Base-by-base conservation (phyloP, 164 flowering plant species). In the Berberis vulgaris region DNA sequence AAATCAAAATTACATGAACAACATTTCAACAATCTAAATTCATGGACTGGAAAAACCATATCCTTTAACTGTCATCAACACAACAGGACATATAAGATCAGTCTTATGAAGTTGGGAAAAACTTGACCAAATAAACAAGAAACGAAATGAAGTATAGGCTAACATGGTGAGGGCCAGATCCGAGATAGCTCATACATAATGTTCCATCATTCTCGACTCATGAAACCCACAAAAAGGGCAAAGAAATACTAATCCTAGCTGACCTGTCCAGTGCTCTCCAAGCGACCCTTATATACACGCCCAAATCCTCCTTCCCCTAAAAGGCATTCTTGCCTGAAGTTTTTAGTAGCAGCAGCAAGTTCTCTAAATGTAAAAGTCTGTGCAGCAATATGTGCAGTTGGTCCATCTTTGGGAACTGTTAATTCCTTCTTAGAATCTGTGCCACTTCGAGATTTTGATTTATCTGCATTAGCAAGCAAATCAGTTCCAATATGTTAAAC, bases 361-460 rank as follows among this genome's bases (percentile, higher is more conserved):
- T 87, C 94, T 47, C 84, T 71, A 64, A 87, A 89, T n/a, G 91
- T 81, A 81, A 89, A 89, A 43, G 87, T 86, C 59, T 86, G 89
- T 40, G 91, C 93, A 64, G 93, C 85, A 69, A 89, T 89, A 71
- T 86, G 73, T 8, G 86, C 70, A 5, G 82, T 77, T 62, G 81
- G 70, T 46, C 82, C 84, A 68, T 85, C 89, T 66, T 82, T 88
- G 42, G 84, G 71, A 73, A 79, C 65, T 7, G 70, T 5, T 11
- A 64, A 69, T 58, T 83, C 87, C 79, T 81, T 84, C 79, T 82
- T 89, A 54, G 75, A 63, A 58, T 89, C 91, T 44, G 79, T 72
- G 66, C 78, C 76, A 67, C 53, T 72, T 40, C 75, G 78, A 55
- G 84, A 77, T 67, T 82, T 85, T 67, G 87, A 79, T 71, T 83